Percentiles rank a stretch among this genome's conserved stretches.
phyloP scores from a whole-genome alignment of 805 yeast species.

The Candida jianshihensis region DNA sequence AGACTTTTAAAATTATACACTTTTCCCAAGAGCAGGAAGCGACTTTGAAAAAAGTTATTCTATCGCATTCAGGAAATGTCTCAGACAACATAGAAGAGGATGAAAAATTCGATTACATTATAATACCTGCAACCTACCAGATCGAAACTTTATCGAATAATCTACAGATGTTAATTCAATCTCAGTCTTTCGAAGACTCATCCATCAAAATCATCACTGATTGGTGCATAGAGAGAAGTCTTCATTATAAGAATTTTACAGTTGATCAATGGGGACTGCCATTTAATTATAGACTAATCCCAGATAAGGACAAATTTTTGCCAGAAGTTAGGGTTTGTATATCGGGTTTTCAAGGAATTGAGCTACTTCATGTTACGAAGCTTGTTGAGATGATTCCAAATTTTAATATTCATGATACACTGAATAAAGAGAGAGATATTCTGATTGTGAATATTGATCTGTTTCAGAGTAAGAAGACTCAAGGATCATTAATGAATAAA shows the following conservation, averaged over 20 bases:
- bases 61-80: conserved; percentile 37
- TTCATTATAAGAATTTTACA: conserved; percentile 44
- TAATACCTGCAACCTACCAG: conserved; percentile 14
- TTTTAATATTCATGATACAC: conserved; percentile 40
- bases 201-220: conserved; percentile 49
- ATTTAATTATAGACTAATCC: conserved; percentile 16
- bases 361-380: conserved; percentile 61
- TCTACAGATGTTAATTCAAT: not conserved
- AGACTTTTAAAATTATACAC: conserved; percentile 36
- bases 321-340: conserved; percentile 34
- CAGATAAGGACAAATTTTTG: conserved; percentile 1
- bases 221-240: conserved; percentile 72
- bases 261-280: conserved; percentile 64
- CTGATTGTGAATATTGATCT: conserved; percentile 47
- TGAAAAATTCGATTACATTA: conserved; percentile 6
- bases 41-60: conserved; percentile 35
- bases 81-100: not conserved
- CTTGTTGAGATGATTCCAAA: conserved; percentile 45
- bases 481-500: conserved; percentile 29
- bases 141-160: not conserved
- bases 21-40: conserved; percentile 32
- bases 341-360: conserved; percentile 76
- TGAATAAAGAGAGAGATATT: conserved; percentile 47
- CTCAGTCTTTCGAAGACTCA: not conserved
- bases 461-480: conserved; percentile 33